Evolutionary conservation across 2,329 filamentous ascomycete genomes (phyloP), one percentile per base, ranked within the genome.

Genomic region (Aspergillus sp.): DNA sequence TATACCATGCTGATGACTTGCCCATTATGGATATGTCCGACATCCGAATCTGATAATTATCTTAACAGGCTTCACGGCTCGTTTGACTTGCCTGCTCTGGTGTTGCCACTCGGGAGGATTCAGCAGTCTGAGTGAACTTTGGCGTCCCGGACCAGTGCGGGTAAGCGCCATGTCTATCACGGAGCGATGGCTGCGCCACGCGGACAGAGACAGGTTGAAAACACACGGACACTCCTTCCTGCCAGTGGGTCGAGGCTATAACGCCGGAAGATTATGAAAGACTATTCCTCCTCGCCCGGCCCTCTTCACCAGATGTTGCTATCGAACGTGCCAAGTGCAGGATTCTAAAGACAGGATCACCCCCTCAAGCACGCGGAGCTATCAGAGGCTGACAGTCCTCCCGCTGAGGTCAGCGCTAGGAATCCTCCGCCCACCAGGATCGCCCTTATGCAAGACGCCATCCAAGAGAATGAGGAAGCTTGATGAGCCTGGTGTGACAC

Each of bases 401-500:
- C 10, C 23, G 23, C 44, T 49, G 44, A 49, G 32, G 44, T 49
- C 44, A 49, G 44, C 44, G 44, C 44, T 49, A 49, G 25, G 32
- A 27, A 49, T 49, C 44, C 44, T 27, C 44, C 44, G 15, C 44
- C 21, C 44, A 25, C 21, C 44, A 27, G 44, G 23, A 27, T 49
- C 44, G 23, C 11, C 11, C 19, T 15, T 21, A 15, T 15, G 23
- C 44, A 27, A 27, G 44, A 17, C 44, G 44, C 44, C 44, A 49
- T 49, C 15, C 44, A 44, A 23, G 15, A 49, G 44, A 49, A 15
- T 25, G 44, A 49, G 23, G 44, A 49, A 49, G 44, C 44, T 49
- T 49, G 44, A 49, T 49, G 44, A 49, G 44, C 44, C 44, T 49
- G 44, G 44, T 49, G 44, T 23, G 44, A 27, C 44, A 17, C 32